A percentile compares a stretch with the other conserved stretches of the same genome.
Conservation (phyloP, 345 rosid genomes). For the Limnanthes douglasii region DNA sequence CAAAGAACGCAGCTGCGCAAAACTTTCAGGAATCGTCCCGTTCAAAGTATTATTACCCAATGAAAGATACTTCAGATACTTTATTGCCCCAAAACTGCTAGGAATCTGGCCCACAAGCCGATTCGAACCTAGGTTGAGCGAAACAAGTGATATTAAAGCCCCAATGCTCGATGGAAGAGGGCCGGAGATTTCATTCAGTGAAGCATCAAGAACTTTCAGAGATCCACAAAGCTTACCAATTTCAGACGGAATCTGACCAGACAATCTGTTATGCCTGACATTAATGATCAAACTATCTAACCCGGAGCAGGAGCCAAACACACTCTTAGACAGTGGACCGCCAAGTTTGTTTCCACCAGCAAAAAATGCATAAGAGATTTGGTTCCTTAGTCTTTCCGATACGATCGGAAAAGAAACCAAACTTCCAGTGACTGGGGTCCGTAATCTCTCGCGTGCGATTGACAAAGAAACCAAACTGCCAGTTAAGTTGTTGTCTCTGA, state of each 20-base stretch:
- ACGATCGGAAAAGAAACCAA: conserved; percentile 13
- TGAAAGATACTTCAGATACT: conserved; percentile 27
- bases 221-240: conserved; percentile 33
- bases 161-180: conserved; percentile 26
- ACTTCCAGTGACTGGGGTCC: conserved; percentile 9
- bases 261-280: conserved; percentile 35
- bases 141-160: conserved; percentile 19
- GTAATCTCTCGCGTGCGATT: no score
- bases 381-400: conserved; percentile 7
- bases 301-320: conserved; percentile 27
- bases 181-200: conserved; percentile 37
- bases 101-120: conserved; percentile 34
- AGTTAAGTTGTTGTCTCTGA: conserved; percentile 18
- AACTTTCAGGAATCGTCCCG: conserved; percentile 33
- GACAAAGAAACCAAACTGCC: no score
- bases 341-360: conserved; percentile 38
- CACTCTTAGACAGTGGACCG: conserved; percentile 33
- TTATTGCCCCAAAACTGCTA: conserved; percentile 16
- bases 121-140: conserved; percentile 19
- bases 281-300: conserved; percentile 24
- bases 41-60: conserved; percentile 37
- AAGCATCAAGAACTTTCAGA: conserved; percentile 30
- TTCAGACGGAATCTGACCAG: conserved; percentile 29
- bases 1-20: conserved; percentile 25
- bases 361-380: conserved; percentile 18